These are phyloP conservation scores for Dendrostoma leiphaemia DNA, from an alignment of 2,329 filamentous ascomycete species.

Conservation along the genomic window DNA sequence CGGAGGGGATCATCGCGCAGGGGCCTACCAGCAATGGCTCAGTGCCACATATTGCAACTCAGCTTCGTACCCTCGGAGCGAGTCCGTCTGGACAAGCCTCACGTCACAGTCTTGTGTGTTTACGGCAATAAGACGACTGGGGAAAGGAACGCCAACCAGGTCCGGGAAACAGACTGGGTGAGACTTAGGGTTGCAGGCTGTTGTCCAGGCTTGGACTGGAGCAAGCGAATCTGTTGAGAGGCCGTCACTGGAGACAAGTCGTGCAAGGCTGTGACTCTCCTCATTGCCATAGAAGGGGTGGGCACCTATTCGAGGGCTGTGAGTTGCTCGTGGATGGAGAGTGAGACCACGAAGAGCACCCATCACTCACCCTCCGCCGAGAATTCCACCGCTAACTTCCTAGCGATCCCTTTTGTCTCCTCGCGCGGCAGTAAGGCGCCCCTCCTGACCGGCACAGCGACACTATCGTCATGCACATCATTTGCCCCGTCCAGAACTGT, in stretches of 20 bases:
- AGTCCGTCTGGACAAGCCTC: neutral
- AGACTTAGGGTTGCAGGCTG: neutral
- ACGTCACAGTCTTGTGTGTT: neutral
- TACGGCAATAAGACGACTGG: neutral
- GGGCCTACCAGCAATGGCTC: conserved; percentile 11
- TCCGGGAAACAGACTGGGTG: neutral
- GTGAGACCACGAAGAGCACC: neutral
- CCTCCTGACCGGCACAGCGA: neutral
- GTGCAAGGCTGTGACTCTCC: neutral
- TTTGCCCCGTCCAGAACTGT: neutral
- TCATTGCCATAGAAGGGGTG: neutral
- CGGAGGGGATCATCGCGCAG: neutral
- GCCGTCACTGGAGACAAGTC: neutral
- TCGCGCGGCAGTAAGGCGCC: neutral
- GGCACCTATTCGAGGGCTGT: neutral
- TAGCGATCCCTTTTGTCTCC: neutral
- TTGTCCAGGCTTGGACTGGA: neutral
- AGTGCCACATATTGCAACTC: neutral
- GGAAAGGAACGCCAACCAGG: neutral
- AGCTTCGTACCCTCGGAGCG: neutral
- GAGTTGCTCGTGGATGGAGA: neutral
- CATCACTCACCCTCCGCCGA: neutral
- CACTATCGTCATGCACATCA: neutral
- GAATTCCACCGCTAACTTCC: neutral
- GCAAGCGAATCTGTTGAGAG: neutral